A percentile compares a stretch with the other conserved stretches of the same genome.
Evolutionary conservation across 345 rosid genomes (phyloP).

Genomic region (Populus euphratica): DNA sequence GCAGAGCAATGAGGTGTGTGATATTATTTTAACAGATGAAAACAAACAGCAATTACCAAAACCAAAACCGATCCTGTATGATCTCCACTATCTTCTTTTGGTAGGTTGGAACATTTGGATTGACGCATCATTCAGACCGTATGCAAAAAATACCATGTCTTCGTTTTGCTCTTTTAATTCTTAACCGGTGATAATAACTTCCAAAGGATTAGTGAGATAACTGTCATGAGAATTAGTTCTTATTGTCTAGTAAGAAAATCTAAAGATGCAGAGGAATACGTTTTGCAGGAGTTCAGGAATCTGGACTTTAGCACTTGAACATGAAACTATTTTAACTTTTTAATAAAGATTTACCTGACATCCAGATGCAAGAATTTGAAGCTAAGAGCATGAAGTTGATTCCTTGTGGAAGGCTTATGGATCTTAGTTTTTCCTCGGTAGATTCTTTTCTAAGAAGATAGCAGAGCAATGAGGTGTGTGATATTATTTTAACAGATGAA

Average conservation of each 20-base stretch:
- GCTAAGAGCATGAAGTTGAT: neutral
- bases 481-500: neutral
- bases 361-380: neutral
- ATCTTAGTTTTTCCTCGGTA: neutral
- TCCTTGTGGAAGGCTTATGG: neutral
- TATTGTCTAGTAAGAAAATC: neutral
- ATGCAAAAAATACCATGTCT: neutral
- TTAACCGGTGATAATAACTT: neutral
- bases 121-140: neutral
- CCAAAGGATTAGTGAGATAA: neutral
- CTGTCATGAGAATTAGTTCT: neutral
- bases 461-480: neutral
- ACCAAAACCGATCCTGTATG: neutral
- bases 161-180: neutral
- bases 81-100: neutral
- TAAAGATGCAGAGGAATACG: neutral
- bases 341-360: neutral
- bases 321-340: neutral
- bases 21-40: neutral
- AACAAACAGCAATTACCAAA: neutral
- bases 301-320: neutral
- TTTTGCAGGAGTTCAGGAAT: neutral
- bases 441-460: neutral
- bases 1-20: neutral
- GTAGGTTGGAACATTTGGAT: neutral